phyloP scores from a whole-genome alignment of 2,329 filamentous ascomycete genomes.

The Neurospora crassa region DNA sequence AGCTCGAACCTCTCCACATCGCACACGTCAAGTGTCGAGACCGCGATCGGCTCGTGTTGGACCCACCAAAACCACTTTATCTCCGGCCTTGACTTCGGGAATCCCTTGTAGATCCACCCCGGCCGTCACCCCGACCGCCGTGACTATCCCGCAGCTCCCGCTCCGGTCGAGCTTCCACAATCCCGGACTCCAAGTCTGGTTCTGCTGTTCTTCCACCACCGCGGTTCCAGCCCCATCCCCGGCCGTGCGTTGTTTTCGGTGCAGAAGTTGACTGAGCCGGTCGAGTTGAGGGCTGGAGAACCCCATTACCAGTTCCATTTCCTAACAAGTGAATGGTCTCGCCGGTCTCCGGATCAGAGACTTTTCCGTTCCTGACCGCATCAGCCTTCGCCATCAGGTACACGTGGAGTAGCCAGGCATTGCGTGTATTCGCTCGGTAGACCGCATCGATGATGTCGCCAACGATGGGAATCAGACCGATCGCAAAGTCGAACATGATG shows the following conservation, averaged over 20 bases:
- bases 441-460: slow-evolving; percentile 68
- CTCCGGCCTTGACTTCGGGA: neutral
- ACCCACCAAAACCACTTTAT: neutral
- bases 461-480: slow-evolving; percentile 65
- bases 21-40: neutral
- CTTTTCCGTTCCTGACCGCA: slow-evolving; percentile 28
- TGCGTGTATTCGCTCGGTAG: slow-evolving; percentile 68
- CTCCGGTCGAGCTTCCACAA: neutral
- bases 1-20: neutral
- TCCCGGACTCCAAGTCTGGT: neutral
- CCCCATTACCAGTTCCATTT: neutral
- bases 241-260: neutral
- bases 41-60: neutral
- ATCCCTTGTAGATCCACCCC: neutral
- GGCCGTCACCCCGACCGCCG: neutral
- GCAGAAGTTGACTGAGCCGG: neutral
- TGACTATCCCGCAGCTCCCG: neutral
- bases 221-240: neutral
- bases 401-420: slow-evolving; percentile 50
- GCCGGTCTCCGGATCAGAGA: slow-evolving; percentile 30
- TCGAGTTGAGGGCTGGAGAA: neutral
- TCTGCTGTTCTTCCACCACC: neutral
- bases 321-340: neutral
- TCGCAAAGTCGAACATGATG: slow-evolving; percentile 60
- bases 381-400: slow-evolving; percentile 60